Conservation (phyloP, 805 yeast genomes). For the Helenozyma baotianmanensis region DNA sequence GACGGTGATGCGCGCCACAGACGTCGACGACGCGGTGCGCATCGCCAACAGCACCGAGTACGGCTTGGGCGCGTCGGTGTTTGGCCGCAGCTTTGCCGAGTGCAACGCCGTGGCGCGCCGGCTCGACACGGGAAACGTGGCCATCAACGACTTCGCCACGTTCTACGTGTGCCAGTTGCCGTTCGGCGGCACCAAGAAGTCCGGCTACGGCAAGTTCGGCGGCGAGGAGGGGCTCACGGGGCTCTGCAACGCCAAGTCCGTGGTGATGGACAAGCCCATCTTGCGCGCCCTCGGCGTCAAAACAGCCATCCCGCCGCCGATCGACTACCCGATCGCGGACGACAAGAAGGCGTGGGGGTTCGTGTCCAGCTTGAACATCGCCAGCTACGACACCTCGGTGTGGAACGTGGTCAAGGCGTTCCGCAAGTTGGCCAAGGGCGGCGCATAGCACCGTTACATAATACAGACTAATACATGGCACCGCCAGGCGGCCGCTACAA, state of each 20-base stretch:
- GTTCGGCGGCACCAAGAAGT: slow-evolving; percentile 89
- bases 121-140: slow-evolving; percentile 84
- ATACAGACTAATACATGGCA: no score
- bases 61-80: slow-evolving; percentile 90
- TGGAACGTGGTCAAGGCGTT: slow-evolving; percentile 55
- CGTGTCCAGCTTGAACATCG: slow-evolving; percentile 73
- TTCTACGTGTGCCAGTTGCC: slow-evolving; percentile 94
- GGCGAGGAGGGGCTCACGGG: slow-evolving; percentile 97
- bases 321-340: slow-evolving; percentile 87
- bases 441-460: slow-evolving; percentile 13
- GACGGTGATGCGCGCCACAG: slow-evolving; percentile 68
- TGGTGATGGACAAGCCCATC: slow-evolving; percentile 79
- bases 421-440: slow-evolving; percentile 33
- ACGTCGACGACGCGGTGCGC: slow-evolving; percentile 62
- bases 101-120: slow-evolving; percentile 60
- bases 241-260: slow-evolving; percentile 78
- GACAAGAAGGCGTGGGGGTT: slow-evolving; percentile 85
- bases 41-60: slow-evolving; percentile 81
- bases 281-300: slow-evolving; percentile 53
- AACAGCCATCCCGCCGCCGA: slow-evolving; percentile 78
- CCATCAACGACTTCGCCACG: slow-evolving; percentile 96
- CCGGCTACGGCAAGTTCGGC: slow-evolving; percentile 97
- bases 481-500: no score
- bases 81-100: slow-evolving; percentile 58
- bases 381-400: slow-evolving; percentile 72